Base-by-base conservation (phyloP, 495 filamentous ascomycete species). In the Hypoxylon intermedium region DNA sequence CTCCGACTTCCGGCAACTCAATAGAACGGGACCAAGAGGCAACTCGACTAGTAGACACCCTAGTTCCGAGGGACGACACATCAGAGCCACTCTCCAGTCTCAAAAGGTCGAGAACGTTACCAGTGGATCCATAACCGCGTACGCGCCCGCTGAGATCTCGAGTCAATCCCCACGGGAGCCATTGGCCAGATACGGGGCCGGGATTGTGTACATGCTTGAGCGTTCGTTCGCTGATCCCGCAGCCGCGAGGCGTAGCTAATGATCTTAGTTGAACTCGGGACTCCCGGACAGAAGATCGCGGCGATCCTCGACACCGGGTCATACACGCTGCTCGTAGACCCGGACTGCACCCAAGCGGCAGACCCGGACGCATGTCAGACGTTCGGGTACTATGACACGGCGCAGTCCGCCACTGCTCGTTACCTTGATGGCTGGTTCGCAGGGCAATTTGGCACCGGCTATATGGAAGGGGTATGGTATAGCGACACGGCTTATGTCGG, bases 281-380 rank as follows among this genome's bases (percentile, higher is more conserved):
- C 75, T 0, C 77, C 76, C 4, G 64, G 71, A 3, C 78, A 80
- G 54, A 65, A 45, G 11, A 60, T 80, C 34, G 73, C 70, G 13
- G 69, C 78, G 5, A 75, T 75, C 19, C 65, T 80, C 45, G 78
- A 80, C 37, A 80, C 78, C 7, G 78, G 78, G 2, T 79, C 77
- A 3, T 79, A 74, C 49, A 74, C 78, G 56, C 68, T 77, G 21
- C 77, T 77, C 67, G 72, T 80, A 3, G 74, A 79, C 24, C 76
- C 76, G 5, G 60, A 67, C 28, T 79, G 76, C 58, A 65, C 52
- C 30, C 67, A 67, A n/a, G 73, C 76, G 13, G 74, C 74, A 5
- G 72, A 70, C 33, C 58, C 58, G 2, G 18, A 57, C 0, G 63
- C 76, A 16, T 79, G 76, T 57, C 65, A 60, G 49, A 72, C 60